These are phyloP conservation scores for Haplosporangium gracile DNA, from an alignment of 192 early-diverging fungal genomes.

Conservation along the genomic window DNA sequence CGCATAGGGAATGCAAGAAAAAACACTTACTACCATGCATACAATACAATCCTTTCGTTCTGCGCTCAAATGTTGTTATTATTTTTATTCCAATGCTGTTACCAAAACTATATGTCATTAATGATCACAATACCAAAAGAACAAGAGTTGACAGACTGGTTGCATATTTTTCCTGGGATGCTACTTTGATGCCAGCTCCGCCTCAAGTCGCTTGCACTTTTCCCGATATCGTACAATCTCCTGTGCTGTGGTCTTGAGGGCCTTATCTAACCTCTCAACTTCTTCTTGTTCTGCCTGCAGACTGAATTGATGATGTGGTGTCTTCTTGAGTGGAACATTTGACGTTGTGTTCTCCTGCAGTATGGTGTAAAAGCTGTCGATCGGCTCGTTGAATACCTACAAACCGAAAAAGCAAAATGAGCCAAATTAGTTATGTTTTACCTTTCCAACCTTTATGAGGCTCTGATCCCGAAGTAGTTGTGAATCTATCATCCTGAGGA, in stretches of 20 bases:
- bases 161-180: neutral
- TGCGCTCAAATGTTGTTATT: neutral
- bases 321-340: conserved; percentile 62
- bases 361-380: conserved; percentile 76
- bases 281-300: conserved; percentile 80
- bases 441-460: too few relatives aligned
- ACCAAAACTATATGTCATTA: neutral
- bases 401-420: neutral
- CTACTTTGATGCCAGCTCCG: conserved; percentile 30
- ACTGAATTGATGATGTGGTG: conserved; percentile 62
- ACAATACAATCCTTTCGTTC: neutral
- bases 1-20: conserved; percentile 17
- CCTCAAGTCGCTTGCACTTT: conserved; percentile 38
- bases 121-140: too few relatives aligned
- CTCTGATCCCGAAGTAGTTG: neutral
- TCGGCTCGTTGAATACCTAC: conserved; percentile 88
- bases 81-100: conserved; percentile 2
- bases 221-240: conserved; percentile 43
- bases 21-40: neutral
- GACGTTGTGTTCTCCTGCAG: conserved; percentile 65
- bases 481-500: neutral
- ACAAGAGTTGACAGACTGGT: too few relatives aligned
- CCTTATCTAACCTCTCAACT: conserved; percentile 70
- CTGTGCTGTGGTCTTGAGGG: conserved; percentile 44
- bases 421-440: neutral